Base-by-base conservation (phyloP, 768 basidiomycete genomes). In the Glaciozyma antarctica region DNA sequence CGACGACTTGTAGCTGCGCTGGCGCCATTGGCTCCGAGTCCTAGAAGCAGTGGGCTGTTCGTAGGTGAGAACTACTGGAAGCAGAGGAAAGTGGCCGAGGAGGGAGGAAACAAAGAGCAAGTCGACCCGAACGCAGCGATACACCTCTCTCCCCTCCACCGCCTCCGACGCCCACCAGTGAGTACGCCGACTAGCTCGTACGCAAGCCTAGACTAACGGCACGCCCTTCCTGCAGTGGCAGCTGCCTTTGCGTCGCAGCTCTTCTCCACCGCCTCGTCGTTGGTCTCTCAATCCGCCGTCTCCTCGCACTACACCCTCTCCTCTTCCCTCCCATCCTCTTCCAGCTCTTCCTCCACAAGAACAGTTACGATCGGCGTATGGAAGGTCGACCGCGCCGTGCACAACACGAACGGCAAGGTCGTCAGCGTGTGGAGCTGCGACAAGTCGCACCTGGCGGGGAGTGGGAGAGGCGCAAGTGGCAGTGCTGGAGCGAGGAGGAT, bases 341-440 rank as follows among this genome's bases (percentile, higher is more conserved):
- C 26, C 15, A n/a, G 21, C 17, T 34, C 34, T 6, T 34, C 21
- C 38, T 58, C 26, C 26, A 24, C 45, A 7, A 32, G 60, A 16
- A 44, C 66, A 5, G 5, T 65, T 55, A 28, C 44, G 5, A 61
- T 73, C 30, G 94, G 94, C 3, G 77, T 90, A 60, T 98, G 95
- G 95, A 86, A 82, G 73, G 87, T 98, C 0, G 85, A 91, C 67
- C 81, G 84, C 2, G 95, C 88, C 2, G 82, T 81, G 24, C 93
- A 97, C 77, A 94, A 90, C 78, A 84, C 87, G 60, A 97, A 88
- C 3, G 82, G 81, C 68, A 95, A 97, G 77, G 86, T 85, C 63
- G 93, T 97, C 8, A 88, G 86, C 22, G 85, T 99, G 22, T 99
- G 94, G 94, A 82, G 82, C 32, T 87, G 88, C 69, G 92, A 98